phyloP scores from a whole-genome alignment of 768 basidiomycete genomes.

The Boletus bicolor region DNA sequence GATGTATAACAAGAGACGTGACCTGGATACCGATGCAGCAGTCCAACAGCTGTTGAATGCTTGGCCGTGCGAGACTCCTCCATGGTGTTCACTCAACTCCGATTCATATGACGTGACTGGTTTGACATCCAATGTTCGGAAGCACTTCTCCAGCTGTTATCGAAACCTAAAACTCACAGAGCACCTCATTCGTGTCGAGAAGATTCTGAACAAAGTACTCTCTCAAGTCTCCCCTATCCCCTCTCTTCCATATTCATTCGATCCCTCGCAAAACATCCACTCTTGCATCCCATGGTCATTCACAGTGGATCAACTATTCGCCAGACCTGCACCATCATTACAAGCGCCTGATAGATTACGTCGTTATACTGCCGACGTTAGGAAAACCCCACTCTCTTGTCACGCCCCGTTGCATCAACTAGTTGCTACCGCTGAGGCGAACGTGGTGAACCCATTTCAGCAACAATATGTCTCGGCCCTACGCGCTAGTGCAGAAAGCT shows the following conservation, averaged over 20 bases:
- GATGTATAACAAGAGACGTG: constrained; percentile 6
- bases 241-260: constrained; percentile 5
- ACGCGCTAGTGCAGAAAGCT: constrained; percentile 3
- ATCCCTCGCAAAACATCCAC: not conserved
- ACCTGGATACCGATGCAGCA: constrained; percentile 1
- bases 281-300: not conserved
- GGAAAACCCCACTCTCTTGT: not conserved
- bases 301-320: constrained; percentile 1
- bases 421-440: not conserved
- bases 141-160: constrained; percentile 16
- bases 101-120: constrained; percentile 1
- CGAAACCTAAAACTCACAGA: constrained; percentile 14
- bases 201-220: not conserved
- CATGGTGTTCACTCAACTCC: not conserved
- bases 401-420: constrained; percentile 1
- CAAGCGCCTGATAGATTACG: not conserved
- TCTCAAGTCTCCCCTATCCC: not conserved
- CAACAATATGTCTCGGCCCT: constrained; percentile 9
- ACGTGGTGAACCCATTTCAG: constrained; percentile 13
- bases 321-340: constrained; percentile 2
- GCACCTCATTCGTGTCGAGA: constrained; percentile 14
- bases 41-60: not conserved
- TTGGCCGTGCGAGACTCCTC: constrained; percentile 23
- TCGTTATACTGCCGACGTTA: not conserved
- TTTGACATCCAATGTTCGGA: not conserved